Conservation (phyloP, 345 rosid species). For the Melaleuca quinquenervia region DNA sequence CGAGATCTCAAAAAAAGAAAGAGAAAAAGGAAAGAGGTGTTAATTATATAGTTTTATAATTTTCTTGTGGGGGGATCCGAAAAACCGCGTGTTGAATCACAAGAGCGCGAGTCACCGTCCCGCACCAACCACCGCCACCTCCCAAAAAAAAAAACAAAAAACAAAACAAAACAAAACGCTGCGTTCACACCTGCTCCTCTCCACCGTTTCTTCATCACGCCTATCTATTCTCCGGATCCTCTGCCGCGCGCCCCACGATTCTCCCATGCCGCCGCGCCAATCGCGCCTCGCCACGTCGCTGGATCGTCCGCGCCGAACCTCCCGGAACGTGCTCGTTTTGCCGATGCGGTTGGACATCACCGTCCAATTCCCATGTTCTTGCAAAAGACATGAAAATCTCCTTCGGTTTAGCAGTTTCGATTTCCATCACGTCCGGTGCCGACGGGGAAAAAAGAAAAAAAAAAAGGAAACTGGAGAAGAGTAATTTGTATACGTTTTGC, state of each 20-base stretch:
- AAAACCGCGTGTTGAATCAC: constrained; percentile 3
- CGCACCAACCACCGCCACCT: constrained; percentile 1
- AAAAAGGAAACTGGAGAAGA: no score
- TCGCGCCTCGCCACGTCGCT: background rate
- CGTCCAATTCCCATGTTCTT: background rate
- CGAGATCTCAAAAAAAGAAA: rapidly evolving
- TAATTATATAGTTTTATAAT: background rate
- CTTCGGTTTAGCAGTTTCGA: no score
- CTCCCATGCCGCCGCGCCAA: background rate
- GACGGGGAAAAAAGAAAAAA: background rate
- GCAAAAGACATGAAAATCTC: background rate
- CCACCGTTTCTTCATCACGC: no score
- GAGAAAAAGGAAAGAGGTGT: background rate
- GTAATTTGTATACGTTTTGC: no score
- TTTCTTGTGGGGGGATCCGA: background rate
- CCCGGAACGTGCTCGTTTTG: no score
- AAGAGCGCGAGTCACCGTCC: constrained; percentile 13
- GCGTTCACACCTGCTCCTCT: constrained; percentile 25
- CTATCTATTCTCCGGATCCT: background rate
- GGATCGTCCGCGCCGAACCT: no score
- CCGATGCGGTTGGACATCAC: no score
- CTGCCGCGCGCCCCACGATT: background rate
- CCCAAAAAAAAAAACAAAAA: background rate
- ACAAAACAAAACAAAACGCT: background rate
- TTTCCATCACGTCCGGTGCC: no score